Evolutionary conservation across 1,284 basidiomycete genomes (phyloP).

Genomic region (Trametes versicolor): DNA sequence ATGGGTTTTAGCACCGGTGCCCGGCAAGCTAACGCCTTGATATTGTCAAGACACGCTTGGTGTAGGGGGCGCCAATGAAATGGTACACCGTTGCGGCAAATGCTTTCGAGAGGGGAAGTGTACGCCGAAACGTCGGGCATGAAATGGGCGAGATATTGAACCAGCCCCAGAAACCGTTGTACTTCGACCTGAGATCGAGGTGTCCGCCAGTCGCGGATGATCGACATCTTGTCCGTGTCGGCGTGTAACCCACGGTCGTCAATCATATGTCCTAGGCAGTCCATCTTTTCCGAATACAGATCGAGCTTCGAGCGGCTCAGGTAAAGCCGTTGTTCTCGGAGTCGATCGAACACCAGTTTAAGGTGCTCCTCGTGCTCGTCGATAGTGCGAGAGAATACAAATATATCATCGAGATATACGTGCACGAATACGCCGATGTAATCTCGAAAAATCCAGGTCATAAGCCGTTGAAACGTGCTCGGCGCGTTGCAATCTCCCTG

Average conservation of each 20-base stretch:
- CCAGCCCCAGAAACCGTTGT: conserved; percentile 49
- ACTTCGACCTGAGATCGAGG: conserved; percentile 48
- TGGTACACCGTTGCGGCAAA: conserved; percentile 21
- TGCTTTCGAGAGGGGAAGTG: conserved; percentile 33
- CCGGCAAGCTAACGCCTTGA: no score
- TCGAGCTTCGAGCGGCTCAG: conserved; percentile 39
- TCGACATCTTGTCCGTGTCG: conserved; percentile 38
- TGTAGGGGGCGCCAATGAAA: conserved; percentile 44
- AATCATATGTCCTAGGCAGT: conserved; percentile 45
- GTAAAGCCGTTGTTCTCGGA: conserved; percentile 37
- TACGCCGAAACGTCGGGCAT: no score
- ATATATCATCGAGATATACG: conserved; percentile 47
- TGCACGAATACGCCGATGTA: conserved; percentile 42
- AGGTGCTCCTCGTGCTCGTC: conserved; percentile 44
- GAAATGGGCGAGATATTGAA: conserved; percentile 51
- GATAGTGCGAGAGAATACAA: conserved; percentile 21
- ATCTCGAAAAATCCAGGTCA: conserved; percentile 41
- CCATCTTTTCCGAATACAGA: conserved; percentile 34
- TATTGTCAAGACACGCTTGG: conserved; percentile 46
- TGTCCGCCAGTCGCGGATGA: conserved; percentile 31
- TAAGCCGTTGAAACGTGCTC: conserved; percentile 48
- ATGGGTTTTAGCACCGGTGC: no score
- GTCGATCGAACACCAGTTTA: conserved; percentile 33
- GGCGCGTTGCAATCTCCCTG: conserved; percentile 47
- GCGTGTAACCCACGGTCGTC: conserved; percentile 44